These are phyloP conservation scores for Byssochlamys sp. DNA, from an alignment of 2,329 filamentous ascomycete species.

Conservation along the genomic window DNA sequence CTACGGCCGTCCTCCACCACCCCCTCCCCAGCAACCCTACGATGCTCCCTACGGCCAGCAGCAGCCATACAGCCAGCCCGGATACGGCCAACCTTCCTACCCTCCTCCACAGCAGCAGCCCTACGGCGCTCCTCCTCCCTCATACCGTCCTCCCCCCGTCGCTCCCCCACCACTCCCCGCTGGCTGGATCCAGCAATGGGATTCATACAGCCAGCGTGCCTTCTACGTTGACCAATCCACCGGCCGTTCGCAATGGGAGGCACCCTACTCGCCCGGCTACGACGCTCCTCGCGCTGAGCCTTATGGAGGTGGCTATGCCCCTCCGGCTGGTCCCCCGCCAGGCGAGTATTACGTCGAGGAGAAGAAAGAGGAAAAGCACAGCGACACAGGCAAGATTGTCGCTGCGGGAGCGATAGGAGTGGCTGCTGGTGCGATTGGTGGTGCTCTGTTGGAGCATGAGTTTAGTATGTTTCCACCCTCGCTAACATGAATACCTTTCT, in stretches of 20 bases:
- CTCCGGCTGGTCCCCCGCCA: conserved; percentile 9
- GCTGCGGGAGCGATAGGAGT: conserved; percentile 50
- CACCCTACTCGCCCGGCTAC: conserved; percentile 30
- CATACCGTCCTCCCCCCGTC: conserved; percentile 22
- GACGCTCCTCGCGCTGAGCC: conserved; percentile 16
- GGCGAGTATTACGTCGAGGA: conserved; percentile 11
- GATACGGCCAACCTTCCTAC: conserved; percentile 23
- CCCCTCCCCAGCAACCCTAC: conserved; percentile 8
- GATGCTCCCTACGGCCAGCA: conserved; percentile 11
- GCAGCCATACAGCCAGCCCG: conserved; percentile 10
- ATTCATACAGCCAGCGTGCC: conserved; percentile 52
- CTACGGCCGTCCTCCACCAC: conserved; percentile 4
- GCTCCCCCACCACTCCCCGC: conserved; percentile 45
- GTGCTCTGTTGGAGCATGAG: conserved; percentile 48
- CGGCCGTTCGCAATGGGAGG: conserved; percentile 56
- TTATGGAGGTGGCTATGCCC: conserved; percentile 4
- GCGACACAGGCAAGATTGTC: conserved; percentile 44
- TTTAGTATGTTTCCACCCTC: conserved; percentile 38
- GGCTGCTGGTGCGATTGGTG: conserved; percentile 48
- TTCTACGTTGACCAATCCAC: conserved; percentile 56
- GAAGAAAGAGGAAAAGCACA: conserved; percentile 32
- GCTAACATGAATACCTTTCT: background rate
- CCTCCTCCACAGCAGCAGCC: conserved; percentile 15
- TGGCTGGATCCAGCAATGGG: conserved; percentile 57
- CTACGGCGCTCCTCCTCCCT: conserved; percentile 13